Base-by-base conservation (phyloP, 1,284 basidiomycete genomes). In the Irpex sp. region DNA sequence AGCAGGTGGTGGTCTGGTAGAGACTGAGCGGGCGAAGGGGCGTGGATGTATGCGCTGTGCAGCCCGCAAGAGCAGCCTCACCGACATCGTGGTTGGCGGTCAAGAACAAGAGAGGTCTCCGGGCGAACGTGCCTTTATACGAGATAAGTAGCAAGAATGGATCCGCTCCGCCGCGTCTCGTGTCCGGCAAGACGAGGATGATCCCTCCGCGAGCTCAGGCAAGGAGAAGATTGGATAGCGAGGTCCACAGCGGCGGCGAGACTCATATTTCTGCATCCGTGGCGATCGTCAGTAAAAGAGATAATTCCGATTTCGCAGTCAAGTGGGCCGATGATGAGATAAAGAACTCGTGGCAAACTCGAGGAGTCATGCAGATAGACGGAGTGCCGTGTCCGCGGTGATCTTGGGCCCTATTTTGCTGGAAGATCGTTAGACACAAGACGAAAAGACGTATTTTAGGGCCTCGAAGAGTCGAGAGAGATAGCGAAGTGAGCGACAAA, bases 131-230 rank as follows among this genome's bases (percentile, higher is more conserved):
- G 48, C 35, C 49, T 39, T 52, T 48, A 52, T 18, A 36, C 33
- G 37, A 37, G 58, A 59, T 59, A 59, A 59, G 58, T 23, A 23
- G 35, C 5, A 39, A 37, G 19, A 16, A 56, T 56, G 59, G 59
- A 61, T 61, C 59, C 59, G 59, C 56, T n/a, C 49, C 16, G 28
- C 53, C n/a, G 53, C 33, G 35, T 55, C 53, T 23, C 53, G 53
- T 55, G 21, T n/a, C 53, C 53, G n/a, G 53, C n/a, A n/a, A 55
- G 35, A 10, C 9, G 33, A 35, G 14, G 5, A 28, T 55, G 23
- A 19, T 55, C 23, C 28, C 53, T 52, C 53, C 53, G 33, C n/a
- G 16, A 55, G 23, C 9, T 33, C 53, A 14, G 53, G 35, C 53
- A 55, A 16, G 33, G 33, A 28, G 49, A 12, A 18, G 49, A 23